A percentile compares a stretch with the other conserved stretches of the same genome.
These are phyloP conservation scores for Malassezia vespertilionis DNA, from an alignment of 1,284 basidiomycete genomes.

Conservation along the genomic window DNA sequence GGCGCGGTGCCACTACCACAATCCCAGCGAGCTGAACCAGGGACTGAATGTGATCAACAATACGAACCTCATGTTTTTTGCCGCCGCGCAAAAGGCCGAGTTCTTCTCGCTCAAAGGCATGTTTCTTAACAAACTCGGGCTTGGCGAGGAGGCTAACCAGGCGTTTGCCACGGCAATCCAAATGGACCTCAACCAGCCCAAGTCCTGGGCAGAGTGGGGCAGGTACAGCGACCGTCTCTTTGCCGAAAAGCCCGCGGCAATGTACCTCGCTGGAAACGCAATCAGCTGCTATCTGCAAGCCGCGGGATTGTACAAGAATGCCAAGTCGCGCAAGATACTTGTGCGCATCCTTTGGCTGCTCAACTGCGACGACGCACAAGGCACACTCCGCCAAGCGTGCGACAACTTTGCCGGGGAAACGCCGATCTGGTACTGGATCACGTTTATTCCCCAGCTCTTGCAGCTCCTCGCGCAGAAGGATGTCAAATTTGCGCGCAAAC, in stretches of 20 bases:
- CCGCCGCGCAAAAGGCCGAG: constrained; percentile 84
- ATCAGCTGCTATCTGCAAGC: constrained; percentile 98
- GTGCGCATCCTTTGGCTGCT: constrained; percentile 92
- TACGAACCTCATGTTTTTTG: constrained; percentile 98
- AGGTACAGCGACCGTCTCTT: constrained; percentile 86
- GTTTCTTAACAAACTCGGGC: constrained; percentile 82
- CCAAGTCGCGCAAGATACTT: constrained; percentile 82
- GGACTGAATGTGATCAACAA: constrained; percentile 98
- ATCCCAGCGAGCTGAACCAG: constrained; percentile 78
- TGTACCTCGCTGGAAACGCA: constrained; percentile 64
- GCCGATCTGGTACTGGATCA: constrained; percentile 98
- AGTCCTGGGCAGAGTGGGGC: constrained; percentile 99
- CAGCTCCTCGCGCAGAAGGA: constrained; percentile 80
- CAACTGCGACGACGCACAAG: constrained; percentile 71
- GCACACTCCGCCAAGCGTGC: constrained; percentile 74
- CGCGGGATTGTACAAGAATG: constrained; percentile 85
- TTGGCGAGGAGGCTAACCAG: constrained; percentile 79
- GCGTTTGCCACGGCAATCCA: constrained; percentile 69
- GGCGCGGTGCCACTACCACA: constrained; percentile 97
- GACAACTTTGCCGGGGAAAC: constrained; percentile 93
- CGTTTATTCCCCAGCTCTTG: constrained; percentile 90
- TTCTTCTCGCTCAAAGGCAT: constrained; percentile 99
- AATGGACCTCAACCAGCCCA: constrained; percentile 85
- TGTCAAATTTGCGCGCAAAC: constrained; percentile 78
- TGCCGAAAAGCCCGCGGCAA: constrained; percentile 52